Percentiles rank a stretch among this genome's conserved stretches.
Conservation (phyloP, 148 eudicot species). For the Nyssa sinensis region DNA sequence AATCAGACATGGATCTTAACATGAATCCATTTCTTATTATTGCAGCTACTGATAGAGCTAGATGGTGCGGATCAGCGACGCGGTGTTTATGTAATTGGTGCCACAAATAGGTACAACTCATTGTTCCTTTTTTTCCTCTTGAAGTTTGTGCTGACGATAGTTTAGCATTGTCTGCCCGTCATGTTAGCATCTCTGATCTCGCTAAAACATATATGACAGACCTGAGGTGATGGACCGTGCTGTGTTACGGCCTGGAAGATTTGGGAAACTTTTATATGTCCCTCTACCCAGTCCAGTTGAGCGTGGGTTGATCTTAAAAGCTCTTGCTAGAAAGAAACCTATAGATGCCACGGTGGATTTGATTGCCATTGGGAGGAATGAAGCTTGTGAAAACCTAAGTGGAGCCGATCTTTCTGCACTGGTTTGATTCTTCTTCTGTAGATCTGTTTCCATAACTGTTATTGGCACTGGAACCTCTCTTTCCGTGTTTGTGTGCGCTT, state of each 20-base stretch:
- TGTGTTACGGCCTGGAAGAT: conserved; percentile 72
- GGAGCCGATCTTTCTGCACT: conserved; percentile 89
- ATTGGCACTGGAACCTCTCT: not conserved
- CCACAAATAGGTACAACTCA: conserved; percentile 70
- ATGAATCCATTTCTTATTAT: conserved; percentile 10
- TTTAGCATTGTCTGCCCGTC: not conserved
- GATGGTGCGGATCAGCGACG: conserved; percentile 70
- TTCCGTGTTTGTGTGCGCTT: not conserved
- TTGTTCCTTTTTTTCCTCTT: not conserved
- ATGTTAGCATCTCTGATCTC: not conserved
- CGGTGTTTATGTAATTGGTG: conserved; percentile 90
- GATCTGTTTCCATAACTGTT: not conserved
- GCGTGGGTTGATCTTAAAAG: conserved; percentile 73
- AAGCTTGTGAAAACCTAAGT: conserved; percentile 60
- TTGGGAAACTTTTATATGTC: conserved; percentile 67
- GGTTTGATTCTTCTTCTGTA: conserved; percentile 33
- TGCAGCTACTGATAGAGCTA: conserved; percentile 81
- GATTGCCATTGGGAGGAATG: conserved; percentile 51
- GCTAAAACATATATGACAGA: conserved; percentile 28
- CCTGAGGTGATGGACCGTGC: conserved; percentile 87
- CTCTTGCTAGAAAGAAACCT: conserved; percentile 60
- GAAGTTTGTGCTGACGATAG: not conserved
- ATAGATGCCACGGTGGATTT: conserved; percentile 69
- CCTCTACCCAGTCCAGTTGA: conserved; percentile 70
- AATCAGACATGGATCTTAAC: not conserved